Evolutionary conservation across 768 basidiomycete genomes (phyloP), one percentile per base, ranked within the genome.

Genomic region (Rhodotorula kratochvilovae): DNA sequence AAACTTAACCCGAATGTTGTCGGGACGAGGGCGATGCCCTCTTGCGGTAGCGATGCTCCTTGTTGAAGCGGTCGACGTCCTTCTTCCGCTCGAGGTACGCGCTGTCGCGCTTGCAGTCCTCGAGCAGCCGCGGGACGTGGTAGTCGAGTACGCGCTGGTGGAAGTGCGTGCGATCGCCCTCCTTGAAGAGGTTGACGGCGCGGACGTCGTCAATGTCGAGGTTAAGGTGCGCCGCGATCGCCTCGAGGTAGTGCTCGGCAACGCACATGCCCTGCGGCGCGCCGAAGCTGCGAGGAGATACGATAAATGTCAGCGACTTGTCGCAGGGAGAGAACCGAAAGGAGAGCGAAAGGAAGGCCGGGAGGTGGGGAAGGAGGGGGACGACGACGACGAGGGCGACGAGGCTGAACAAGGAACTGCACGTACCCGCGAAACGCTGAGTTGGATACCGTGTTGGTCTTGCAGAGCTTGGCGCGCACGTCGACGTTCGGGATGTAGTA

Each of bases 361-460:
- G n/a, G n/a, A n/a, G n/a, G n/a, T n/a, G n/a, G n/a, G 11, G 23
- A 27, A 50, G 25, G 23, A 23, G 5, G 13, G 48, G 25, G 48
- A 27, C 4, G 25, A 10, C 11, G 48, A 23, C 48, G 48, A 39
- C 8, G 39, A 39, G 39, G 39, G 39, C 13, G 39, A 13, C 39
- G 13, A 13, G 13, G 39, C 13, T 39, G 39, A 39, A 39, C 39
- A 13, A 13, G 39, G 8, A 13, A 39, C 39, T 13, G 39, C 8
- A 39, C 25, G 25, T 25, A 23, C 25, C 21, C 57, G 21, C 70
- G 61, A 60, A 39, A 75, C 12, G 77, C 77, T 17, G 75, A 76
- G 61, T 78, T 78, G 3, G 76, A 77, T 55, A 77, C 72, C 6
- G 76, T 78, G 67, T 78, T 71, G 5, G 78, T 78, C 63, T 77